phyloP scores from a whole-genome alignment of 2,329 filamentous ascomycete species.

The Trichoderma sp. region DNA sequence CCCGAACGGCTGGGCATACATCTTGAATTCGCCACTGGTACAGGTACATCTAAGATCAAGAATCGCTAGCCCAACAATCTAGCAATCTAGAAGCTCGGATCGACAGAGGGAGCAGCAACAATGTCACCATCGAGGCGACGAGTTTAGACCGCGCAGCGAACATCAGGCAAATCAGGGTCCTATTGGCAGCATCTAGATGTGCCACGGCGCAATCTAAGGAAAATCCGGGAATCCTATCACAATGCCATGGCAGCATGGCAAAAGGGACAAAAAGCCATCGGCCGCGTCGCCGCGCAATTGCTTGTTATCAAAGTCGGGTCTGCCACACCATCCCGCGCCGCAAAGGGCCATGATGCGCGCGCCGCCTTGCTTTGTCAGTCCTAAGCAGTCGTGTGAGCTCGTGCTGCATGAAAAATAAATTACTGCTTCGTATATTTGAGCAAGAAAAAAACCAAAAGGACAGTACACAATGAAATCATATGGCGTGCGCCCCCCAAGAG shows the following conservation, averaged over 20 bases:
- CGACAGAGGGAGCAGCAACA: slow-evolving; percentile 1
- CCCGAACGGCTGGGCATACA: background rate
- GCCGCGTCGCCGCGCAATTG: background rate
- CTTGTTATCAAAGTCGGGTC: slow-evolving; percentile 16
- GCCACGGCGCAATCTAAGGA: slow-evolving; percentile 3
- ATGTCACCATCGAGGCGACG: background rate
- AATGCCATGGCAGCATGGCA: slow-evolving; percentile 2
- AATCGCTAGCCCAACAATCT: background rate
- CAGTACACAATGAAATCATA: background rate
- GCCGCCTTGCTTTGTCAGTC: background rate
- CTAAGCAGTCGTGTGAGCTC: background rate
- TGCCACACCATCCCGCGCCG: slow-evolving; percentile 3
- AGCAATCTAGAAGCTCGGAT: slow-evolving; percentile 18
- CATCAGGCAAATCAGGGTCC: slow-evolving; percentile 16
- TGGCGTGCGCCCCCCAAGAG: background rate
- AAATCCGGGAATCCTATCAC: background rate
- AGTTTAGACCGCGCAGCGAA: background rate
- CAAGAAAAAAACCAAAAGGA: background rate
- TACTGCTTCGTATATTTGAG: background rate
- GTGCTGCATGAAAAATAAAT: background rate
- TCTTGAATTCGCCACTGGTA: background rate
- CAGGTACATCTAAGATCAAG: background rate
- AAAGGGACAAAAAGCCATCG: background rate
- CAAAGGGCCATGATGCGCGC: slow-evolving; percentile 11
- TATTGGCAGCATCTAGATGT: slow-evolving; percentile 13